Base-by-base conservation (phyloP, 805 yeast species). In the Yarrowia sp. region DNA sequence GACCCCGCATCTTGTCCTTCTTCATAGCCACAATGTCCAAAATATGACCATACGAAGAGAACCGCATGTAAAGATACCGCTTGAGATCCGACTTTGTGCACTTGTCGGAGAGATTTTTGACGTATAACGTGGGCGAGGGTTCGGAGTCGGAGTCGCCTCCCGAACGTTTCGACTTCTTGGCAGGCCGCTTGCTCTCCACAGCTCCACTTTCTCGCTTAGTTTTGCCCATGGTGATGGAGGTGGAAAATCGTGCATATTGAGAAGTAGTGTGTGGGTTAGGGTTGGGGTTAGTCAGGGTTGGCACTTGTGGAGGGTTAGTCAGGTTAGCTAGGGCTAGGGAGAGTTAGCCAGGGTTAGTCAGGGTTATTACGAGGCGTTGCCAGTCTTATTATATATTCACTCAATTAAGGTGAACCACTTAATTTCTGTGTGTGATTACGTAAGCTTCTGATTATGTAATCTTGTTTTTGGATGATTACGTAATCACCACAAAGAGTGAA, bases 1-100 rank as follows among this genome's bases (percentile, higher is more conserved):
- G 83, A 24, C 83, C 83, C 9, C 83, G 72, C 82, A 80, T 79
- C 55, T 71, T 72, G 34, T 75, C 73, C 17, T 79, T 75, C 64
- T 78, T 78, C 68, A 74, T 70, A 5, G 80, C 76, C 30, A 80
- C 77, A 15, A 80, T 67, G 36, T 77, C 78, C 3, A 78, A 49
- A 4, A 80, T 71, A 15, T 71, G 74, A 30, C 83, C 83, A 66
- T 75, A 78, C 3, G 74, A 66, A n/a, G 80, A 73, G 71, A 79
- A 80, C 10, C 79, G 72, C 72, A 77, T 64, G 71, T 79, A 80
- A 53, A 80, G 72, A 19, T 74, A 71, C 30, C 69, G 60, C 55
- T 75, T 71, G 63, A 81, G 73, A 64, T 78, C 82, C 68, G 64
- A 36, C 55, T 75, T 75, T 15, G 72, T 68, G 33, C 79, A 68